Percentiles rank a stretch among this genome's conserved stretches.
Conservation (phyloP, 2,329 filamentous ascomycete species). For the Alternaria novae-zelandiae region DNA sequence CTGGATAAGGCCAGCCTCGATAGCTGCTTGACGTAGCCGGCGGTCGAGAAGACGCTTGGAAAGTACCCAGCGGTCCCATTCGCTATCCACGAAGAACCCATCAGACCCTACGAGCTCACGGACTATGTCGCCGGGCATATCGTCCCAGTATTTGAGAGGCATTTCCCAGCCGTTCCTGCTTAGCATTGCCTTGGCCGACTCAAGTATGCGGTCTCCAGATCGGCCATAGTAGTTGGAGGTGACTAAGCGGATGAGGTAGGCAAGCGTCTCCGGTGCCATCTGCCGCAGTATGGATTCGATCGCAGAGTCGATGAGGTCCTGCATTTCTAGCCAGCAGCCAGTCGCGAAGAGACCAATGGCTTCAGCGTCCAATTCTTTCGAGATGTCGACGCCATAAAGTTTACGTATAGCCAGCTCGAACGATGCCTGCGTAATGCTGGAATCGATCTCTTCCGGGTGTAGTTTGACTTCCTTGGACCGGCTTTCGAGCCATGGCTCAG, state of each 20-base stretch:
- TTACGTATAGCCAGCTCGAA: slow-evolving; percentile 63
- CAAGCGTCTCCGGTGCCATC: slow-evolving; percentile 59
- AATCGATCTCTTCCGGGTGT: slow-evolving; percentile 61
- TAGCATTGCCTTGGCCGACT: slow-evolving; percentile 64
- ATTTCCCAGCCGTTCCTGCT: slow-evolving; percentile 65
- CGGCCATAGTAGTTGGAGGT: slow-evolving; percentile 63
- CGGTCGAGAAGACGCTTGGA: slow-evolving; percentile 62
- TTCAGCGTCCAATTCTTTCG: slow-evolving; percentile 58
- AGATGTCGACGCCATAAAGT: slow-evolving; percentile 59
- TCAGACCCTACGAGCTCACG: slow-evolving; percentile 66
- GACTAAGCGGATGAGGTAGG: slow-evolving; percentile 59
- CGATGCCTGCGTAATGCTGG: slow-evolving; percentile 58
- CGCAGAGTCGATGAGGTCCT: slow-evolving; percentile 60
- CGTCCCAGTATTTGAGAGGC: slow-evolving; percentile 62
- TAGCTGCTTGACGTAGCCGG: slow-evolving; percentile 54
- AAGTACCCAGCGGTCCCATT: slow-evolving; percentile 65
- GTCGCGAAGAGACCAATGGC: slow-evolving; percentile 63
- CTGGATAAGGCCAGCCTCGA: slow-evolving; percentile 57
- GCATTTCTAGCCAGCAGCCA: slow-evolving; percentile 65
- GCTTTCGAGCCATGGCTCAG: slow-evolving; percentile 63
- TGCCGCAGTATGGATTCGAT: slow-evolving; percentile 62
- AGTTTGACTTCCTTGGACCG: slow-evolving; percentile 59
- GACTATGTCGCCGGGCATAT: slow-evolving; percentile 63
- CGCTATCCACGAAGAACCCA: slow-evolving; percentile 64
- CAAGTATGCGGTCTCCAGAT: slow-evolving; percentile 61